Evolutionary conservation across 129 eudicot species (phyloP).

Genomic region (Arctium minus): DNA sequence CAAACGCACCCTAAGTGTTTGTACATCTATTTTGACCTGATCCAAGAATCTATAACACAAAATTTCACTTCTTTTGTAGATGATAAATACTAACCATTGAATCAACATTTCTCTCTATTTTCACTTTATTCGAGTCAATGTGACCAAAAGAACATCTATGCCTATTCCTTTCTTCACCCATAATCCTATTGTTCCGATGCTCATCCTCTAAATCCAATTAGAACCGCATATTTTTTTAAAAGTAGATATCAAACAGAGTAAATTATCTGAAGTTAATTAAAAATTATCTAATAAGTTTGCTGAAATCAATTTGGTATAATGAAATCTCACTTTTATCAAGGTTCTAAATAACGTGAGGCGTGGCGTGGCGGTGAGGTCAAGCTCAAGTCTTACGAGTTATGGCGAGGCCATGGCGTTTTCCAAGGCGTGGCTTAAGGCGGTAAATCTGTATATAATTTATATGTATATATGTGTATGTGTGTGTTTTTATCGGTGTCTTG

Average conservation of each 20-base stretch:
- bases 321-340: background rate
- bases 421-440: no score
- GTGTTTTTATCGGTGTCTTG: no score
- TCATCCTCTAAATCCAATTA: background rate
- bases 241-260: background rate
- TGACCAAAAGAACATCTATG: background rate
- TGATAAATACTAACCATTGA: background rate
- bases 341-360: no score
- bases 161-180: background rate
- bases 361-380: no score
- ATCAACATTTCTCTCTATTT: background rate
- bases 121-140: background rate
- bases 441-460: no score
- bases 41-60: background rate
- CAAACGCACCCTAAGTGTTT: no score
- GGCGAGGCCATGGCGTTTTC: no score
- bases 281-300: background rate
- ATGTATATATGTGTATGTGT: no score
- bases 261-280: background rate
- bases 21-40: background rate
- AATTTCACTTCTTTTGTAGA: background rate
- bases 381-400: no score
- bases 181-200: background rate
- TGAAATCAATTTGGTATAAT: background rate
- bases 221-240: background rate